phyloP scores from a whole-genome alignment of 2,329 filamentous ascomycete species.

The Exophiala dermatitidis region DNA sequence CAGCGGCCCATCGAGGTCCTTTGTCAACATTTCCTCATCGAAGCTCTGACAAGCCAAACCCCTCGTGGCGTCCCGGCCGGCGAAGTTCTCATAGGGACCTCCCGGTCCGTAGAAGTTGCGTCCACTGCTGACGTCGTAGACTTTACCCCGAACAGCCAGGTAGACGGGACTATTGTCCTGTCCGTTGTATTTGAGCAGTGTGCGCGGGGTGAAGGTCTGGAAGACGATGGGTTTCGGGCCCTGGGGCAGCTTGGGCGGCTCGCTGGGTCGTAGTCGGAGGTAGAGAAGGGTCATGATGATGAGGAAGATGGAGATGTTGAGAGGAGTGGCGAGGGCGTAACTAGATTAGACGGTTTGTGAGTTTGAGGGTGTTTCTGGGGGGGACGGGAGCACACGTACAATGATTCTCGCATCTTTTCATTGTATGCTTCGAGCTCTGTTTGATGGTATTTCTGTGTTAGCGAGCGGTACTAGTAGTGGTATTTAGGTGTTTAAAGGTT shows the following conservation, averaged over 20 bases:
- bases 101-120: constrained; percentile 94
- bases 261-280: constrained; percentile 51
- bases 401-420: constrained; percentile 4
- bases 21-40: constrained; percentile 88
- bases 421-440: constrained; percentile 6
- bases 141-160: constrained; percentile 79
- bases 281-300: constrained; percentile 53
- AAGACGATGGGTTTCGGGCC: constrained; percentile 66
- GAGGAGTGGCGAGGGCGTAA: constrained; percentile 16
- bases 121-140: constrained; percentile 84
- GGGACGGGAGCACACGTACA: not conserved
- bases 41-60: constrained; percentile 89
- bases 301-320: constrained; percentile 53
- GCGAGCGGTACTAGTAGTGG: too few species aligned
- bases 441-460: not conserved
- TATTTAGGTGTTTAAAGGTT: not conserved
- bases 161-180: constrained; percentile 66
- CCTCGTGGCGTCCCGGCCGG: constrained; percentile 79
- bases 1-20: constrained; percentile 76
- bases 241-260: constrained; percentile 46
- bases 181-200: constrained; percentile 82
- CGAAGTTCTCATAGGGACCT: constrained; percentile 93
- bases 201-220: constrained; percentile 73
- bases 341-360: not conserved
- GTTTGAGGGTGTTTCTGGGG: not conserved